These are phyloP conservation scores for Leccinum uliginosum DNA, from an alignment of 768 basidiomycete genomes.

Conservation along the genomic window DNA sequence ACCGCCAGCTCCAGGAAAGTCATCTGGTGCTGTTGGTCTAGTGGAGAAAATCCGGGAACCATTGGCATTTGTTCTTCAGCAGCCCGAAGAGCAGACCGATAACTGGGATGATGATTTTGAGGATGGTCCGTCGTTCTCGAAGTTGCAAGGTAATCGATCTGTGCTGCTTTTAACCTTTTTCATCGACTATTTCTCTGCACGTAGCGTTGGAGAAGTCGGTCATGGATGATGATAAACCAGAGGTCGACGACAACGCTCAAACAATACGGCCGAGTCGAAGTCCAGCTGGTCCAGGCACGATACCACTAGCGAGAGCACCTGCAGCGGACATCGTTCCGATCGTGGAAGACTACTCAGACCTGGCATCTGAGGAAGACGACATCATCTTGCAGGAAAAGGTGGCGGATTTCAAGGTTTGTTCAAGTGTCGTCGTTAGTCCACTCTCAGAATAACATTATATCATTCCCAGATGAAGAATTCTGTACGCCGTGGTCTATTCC, in stretches of 20 bases:
- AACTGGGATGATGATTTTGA: conserved; percentile 99
- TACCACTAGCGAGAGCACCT: conserved; percentile 59
- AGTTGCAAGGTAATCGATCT: conserved; percentile 53
- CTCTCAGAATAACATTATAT: background rate
- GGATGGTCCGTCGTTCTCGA: conserved; percentile 84
- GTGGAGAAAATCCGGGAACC: conserved; percentile 47
- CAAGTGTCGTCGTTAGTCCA: background rate
- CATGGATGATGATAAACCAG: conserved; percentile 50
- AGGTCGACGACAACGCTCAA: conserved; percentile 69
- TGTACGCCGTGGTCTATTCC: conserved; percentile 71
- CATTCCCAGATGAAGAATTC: conserved; percentile 62
- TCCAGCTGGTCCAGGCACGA: conserved; percentile 47
- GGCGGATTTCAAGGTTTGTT: conserved; percentile 72
- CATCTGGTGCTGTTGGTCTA: conserved; percentile 26
- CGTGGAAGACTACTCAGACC: conserved; percentile 89
- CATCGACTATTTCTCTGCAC: background rate
- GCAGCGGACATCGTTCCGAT: conserved; percentile 60
- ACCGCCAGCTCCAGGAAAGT: conserved; percentile 16
- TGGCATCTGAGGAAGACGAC: conserved; percentile 77
- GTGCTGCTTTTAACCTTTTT: background rate
- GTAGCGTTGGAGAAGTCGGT: conserved; percentile 61
- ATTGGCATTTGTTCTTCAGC: conserved; percentile 59
- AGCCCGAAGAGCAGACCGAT: conserved; percentile 83
- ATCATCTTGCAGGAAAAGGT: conserved; percentile 69
- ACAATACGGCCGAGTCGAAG: conserved; percentile 77